phyloP scores from a whole-genome alignment of 306 rosid species.

The Quercus parvula region DNA sequence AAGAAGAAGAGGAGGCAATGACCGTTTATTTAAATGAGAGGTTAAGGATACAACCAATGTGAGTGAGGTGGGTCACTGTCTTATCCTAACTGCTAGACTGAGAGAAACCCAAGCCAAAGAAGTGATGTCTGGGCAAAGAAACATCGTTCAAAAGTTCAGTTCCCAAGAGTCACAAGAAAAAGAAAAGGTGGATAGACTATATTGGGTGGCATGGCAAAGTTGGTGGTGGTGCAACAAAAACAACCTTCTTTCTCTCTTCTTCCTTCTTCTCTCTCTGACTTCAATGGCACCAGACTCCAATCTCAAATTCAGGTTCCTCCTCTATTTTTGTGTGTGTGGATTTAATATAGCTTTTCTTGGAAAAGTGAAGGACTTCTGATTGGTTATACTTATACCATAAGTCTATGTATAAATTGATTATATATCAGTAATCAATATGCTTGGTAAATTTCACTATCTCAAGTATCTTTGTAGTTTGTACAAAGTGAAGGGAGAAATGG shows the following conservation, averaged over 20 bases:
- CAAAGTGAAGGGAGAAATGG: neutral
- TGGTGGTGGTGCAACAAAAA: conserved; percentile 59
- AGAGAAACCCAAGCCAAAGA: conserved; percentile 31
- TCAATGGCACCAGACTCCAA: conserved; percentile 70
- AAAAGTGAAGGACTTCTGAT: neutral
- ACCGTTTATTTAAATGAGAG: conserved; percentile 35
- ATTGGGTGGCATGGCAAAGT: conserved; percentile 59
- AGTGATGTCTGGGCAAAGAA: conserved; percentile 16
- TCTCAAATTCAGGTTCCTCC: conserved; percentile 68
- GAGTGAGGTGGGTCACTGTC: conserved; percentile 47
- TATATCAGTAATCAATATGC: neutral
- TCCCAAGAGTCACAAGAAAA: conserved; percentile 13
- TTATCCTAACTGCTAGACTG: conserved; percentile 54
- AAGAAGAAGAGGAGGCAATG: neutral
- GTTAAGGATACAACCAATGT: conserved; percentile 38
- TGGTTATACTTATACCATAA: neutral
- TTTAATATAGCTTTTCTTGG: neutral
- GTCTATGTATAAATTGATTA: neutral
- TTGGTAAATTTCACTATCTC: neutral
- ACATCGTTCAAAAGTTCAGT: conserved; percentile 24
- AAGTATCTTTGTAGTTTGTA: neutral
- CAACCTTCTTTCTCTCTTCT: conserved; percentile 66
- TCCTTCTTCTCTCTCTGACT: conserved; percentile 85
- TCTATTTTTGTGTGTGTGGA: neutral
- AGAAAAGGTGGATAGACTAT: neutral